Base-by-base conservation (phyloP, 352 stramenopile species). In the Globisporangium canariense region DNA sequence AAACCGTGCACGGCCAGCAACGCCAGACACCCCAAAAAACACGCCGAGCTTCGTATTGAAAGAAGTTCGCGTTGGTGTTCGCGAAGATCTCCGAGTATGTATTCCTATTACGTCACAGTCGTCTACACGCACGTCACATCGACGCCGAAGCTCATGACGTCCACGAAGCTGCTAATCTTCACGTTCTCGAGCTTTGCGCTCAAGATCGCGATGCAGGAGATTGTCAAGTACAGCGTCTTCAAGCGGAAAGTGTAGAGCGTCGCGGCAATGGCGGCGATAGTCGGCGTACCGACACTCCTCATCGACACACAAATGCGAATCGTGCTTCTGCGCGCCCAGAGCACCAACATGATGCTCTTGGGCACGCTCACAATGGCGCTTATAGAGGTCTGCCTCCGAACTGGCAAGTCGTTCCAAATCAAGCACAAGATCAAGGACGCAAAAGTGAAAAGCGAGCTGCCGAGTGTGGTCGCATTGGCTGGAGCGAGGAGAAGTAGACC, bases 271-370 rank as follows among this genome's bases (percentile, higher is more conserved):
- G 61, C 67, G 2, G 47, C 58, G 1, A 41, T 76, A 7, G 59
- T 79, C 4, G 66, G 62, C 14, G 68, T 73, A 0, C 68, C 74
- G 18, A 78, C 70, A 1, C 73, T 85, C 40, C 56, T 79, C 18
- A 67, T 81, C 16, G 64, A 79, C 56, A 78, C 73, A 4, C 72
- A 81, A 54, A 68, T 76, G n/a, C 72, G 71, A 0, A 62, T 79
- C 16, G 50, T 76, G 10, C 45, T 84, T 16, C 58, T 84, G 45
- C 70, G 65, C 1, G 59, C 66, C 18, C 28, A 61, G 4, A 77
- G 62, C 22, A n/a, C 70, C 1, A 68, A 47, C 6, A 32, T 71
- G 22, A 73, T 69, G 0, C 54, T 76, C 2, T 58, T 38, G 3
- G 65, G 66, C 7, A 71, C 67, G 0, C 20, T 80, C 1, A 34